A percentile compares a stretch with the other conserved stretches of the same genome.
phyloP scores from a whole-genome alignment of 495 filamentous ascomycete genomes.

The Entonaema liquescens region DNA sequence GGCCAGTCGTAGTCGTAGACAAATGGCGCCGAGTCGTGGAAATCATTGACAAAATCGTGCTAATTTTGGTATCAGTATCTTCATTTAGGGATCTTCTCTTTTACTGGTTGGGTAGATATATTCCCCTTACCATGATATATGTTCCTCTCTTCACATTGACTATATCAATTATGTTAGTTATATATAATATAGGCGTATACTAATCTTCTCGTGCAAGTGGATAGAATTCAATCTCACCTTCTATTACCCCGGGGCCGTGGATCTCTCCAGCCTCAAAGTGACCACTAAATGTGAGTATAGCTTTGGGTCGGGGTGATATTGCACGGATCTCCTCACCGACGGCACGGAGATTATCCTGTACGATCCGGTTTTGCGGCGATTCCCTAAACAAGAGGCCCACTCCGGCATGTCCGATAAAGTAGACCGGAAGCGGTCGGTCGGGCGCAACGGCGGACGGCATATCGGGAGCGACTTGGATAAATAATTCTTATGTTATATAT shows the following conservation, averaged over 20 bases:
- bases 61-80: background rate
- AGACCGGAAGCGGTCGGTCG: slow-evolving; percentile 25
- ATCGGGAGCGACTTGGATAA: background rate
- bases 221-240: slow-evolving; percentile 18
- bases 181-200: background rate
- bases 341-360: slow-evolving; percentile 33
- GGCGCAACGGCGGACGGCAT: slow-evolving; percentile 25
- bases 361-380: slow-evolving; percentile 25
- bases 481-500: slow-evolving; percentile 8
- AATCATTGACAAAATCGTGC: slow-evolving; percentile 37
- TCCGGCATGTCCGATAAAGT: slow-evolving; percentile 35
- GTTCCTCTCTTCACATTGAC: slow-evolving; percentile 37
- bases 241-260: slow-evolving; percentile 33
- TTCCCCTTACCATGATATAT: slow-evolving; percentile 23
- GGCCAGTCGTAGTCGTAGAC: slow-evolving; percentile 38
- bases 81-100: background rate
- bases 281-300: slow-evolving; percentile 32
- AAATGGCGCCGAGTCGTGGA: slow-evolving; percentile 33
- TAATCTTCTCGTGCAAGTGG: background rate
- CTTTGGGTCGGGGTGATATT: slow-evolving; percentile 31
- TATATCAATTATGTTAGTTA: slow-evolving; percentile 3
- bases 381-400: slow-evolving; percentile 27
- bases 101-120: background rate
- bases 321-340: slow-evolving; percentile 29
- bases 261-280: slow-evolving; percentile 35